Evolutionary conservation across 306 rosid species (phyloP), one percentile per base, ranked within the genome.

Genomic region (Psophocarpus tetragonolobus): DNA sequence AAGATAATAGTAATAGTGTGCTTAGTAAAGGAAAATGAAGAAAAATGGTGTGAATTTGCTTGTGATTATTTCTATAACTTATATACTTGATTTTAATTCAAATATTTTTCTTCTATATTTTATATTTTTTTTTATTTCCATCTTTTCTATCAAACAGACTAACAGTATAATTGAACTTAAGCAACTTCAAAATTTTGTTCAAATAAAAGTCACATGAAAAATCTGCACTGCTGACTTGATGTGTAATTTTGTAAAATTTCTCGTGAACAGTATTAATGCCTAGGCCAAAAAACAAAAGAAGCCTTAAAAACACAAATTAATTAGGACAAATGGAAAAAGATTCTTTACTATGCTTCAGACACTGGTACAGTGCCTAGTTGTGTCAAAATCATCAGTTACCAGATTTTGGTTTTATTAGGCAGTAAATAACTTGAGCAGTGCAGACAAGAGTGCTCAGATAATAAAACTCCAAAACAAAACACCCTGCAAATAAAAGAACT

Each of bases 351-450:
- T 41, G 69, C 23, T 60, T 74, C 45, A 41, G 60, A 42, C 71
- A 27, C 1, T 27, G 27, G 64, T 23, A 5, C 23, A 9, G 39
- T 32, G 18, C 29, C 51, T 47, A 8, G 18, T 53, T 17, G 57
- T 10, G 39, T 47, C 29, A 35, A 36, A 76, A 65, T 15, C 12
- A 63, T 17, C 56, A 65, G 20, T 50, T 65, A 27, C 56, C 29
- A 67, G 21, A n/a, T 6, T 78, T 58, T 57, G 53, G 63, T 74
- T 81, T 54, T 81, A 26, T 61, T 48, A 69, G 77, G 56, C 39
- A 62, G 35, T 33, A 32, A 8, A 21, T 75, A 58, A 6, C 27
- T 5, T 6, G n/a, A 57, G 20, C 15, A 20, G 24, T 9, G 8
- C 29, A 32, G 30, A 26, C 17, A 44, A 60, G 5, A 2, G 0